Evolutionary conservation across 2,329 filamentous ascomycete species (phyloP).

Genomic region (Fusarium liriodendri): DNA sequence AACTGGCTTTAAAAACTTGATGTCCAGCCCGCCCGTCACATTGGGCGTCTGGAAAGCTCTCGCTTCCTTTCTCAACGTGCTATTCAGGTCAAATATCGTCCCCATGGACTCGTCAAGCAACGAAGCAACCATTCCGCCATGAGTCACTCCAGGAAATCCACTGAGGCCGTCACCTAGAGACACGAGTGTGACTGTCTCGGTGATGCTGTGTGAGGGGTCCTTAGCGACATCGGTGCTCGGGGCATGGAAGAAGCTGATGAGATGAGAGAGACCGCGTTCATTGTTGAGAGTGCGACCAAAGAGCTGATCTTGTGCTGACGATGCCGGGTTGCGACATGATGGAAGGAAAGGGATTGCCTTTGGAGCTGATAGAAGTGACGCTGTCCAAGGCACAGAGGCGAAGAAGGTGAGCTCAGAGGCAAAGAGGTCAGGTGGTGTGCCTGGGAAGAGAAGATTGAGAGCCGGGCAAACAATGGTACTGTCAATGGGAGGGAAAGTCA

Average conservation of each 20-base stretch:
- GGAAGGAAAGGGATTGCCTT: conserved; percentile 48
- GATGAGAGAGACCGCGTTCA: conserved; percentile 44
- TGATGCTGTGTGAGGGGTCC: conserved; percentile 43
- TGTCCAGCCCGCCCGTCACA: conserved; percentile 50
- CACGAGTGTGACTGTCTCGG: conserved; percentile 46
- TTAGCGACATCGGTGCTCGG: conserved; percentile 39
- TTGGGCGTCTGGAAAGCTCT: conserved; percentile 43
- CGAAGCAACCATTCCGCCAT: conserved; percentile 51
- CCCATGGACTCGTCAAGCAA: conserved; percentile 54
- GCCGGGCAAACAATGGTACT: conserved; percentile 47
- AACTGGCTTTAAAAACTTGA: conserved; percentile 50
- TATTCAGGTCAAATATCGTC: conserved; percentile 51
- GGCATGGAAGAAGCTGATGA: conserved; percentile 50
- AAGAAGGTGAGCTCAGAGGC: conserved; percentile 47
- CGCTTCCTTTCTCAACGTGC: conserved; percentile 46
- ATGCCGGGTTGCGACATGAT: conserved; percentile 47
- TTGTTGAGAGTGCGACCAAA: conserved; percentile 48
- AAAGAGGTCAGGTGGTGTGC: conserved; percentile 43
- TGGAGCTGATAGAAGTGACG: conserved; percentile 42
- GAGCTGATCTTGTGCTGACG: conserved; percentile 48
- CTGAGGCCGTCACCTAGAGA: conserved; percentile 49
- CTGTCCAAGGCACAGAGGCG: conserved; percentile 51
- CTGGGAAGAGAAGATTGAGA: conserved; percentile 44
- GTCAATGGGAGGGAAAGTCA: conserved; percentile 30
- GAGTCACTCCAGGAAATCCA: conserved; percentile 48